These are phyloP conservation scores for Diplogelasinospora grovesii DNA, from an alignment of 495 filamentous ascomycete genomes.

Conservation along the genomic window DNA sequence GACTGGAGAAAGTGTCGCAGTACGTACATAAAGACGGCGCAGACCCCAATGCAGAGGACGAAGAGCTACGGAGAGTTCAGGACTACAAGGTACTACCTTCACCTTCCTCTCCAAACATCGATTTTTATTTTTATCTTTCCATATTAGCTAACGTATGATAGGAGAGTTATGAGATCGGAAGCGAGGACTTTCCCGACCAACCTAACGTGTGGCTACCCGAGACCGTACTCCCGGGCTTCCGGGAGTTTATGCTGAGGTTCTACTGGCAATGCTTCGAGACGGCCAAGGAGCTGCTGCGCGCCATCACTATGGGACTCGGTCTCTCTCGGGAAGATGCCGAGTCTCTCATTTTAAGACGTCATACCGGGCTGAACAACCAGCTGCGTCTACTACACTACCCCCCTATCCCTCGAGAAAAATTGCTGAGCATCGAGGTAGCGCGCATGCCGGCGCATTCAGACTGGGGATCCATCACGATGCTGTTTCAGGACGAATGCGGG, in stretches of 20 bases:
- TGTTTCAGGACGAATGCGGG: conserved; percentile 43
- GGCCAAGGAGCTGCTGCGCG: conserved; percentile 40
- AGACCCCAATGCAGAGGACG: no score
- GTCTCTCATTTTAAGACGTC: no score
- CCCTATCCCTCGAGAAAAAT: conserved; percentile 39
- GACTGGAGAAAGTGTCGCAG: conserved; percentile 20
- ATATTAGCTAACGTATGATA: no score
- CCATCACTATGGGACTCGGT: conserved; percentile 41
- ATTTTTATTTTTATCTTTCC: neutral
- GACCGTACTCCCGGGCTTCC: conserved; percentile 49
- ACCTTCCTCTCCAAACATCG: neutral
- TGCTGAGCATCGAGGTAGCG: conserved; percentile 35
- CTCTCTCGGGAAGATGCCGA: no score
- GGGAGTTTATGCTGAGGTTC: conserved; percentile 45
- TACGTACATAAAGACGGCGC: no score
- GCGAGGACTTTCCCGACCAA: conserved; percentile 46
- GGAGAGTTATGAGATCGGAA: conserved; percentile 64
- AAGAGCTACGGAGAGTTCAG: conserved; percentile 7
- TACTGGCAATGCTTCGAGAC: conserved; percentile 45
- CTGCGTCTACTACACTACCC: conserved; percentile 61
- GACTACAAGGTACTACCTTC: conserved; percentile 23
- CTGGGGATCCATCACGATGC: conserved; percentile 41
- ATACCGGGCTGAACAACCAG: conserved; percentile 55
- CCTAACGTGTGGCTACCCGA: conserved; percentile 63
- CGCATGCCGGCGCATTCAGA: conserved; percentile 46